Percentiles rank a stretch among this genome's conserved stretches.
Evolutionary conservation across 805 yeast genomes (phyloP).

Genomic region (Wickerhamia fluorescens): DNA sequence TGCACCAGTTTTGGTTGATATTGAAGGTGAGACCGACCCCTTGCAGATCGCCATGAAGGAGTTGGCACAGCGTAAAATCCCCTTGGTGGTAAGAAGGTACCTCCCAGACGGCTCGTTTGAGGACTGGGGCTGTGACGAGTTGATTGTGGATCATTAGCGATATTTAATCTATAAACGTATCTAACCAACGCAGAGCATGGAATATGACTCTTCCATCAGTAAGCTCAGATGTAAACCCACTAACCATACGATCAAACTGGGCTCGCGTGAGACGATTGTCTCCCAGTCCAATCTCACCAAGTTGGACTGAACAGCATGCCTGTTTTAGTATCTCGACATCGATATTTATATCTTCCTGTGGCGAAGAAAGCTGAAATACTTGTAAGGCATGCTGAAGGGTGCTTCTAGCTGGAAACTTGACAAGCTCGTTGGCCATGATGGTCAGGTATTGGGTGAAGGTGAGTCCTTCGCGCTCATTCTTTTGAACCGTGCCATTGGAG

Average conservation of each 20-base stretch:
- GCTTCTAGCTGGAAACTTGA: conserved; percentile 45
- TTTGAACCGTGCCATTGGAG: too few species aligned
- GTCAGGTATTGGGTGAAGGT: conserved; percentile 63
- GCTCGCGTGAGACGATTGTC: conserved; percentile 33
- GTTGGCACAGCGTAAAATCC: conserved; percentile 88
- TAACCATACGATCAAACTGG: conserved; percentile 46
- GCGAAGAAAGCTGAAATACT: conserved; percentile 35
- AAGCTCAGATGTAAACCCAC: conserved; percentile 49
- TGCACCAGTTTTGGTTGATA: conserved; percentile 96
- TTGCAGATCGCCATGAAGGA: conserved; percentile 97
- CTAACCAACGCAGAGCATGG: conserved; percentile 56
- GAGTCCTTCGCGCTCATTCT: conserved; percentile 23
- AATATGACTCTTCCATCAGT: conserved; percentile 55
- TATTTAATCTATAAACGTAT: too few species aligned
- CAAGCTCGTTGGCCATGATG: conserved; percentile 50
- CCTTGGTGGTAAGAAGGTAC: conserved; percentile 90
- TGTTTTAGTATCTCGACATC: conserved; percentile 43
- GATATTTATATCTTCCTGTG: conserved; percentile 33
- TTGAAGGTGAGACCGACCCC: conserved; percentile 99
- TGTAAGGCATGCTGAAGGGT: conserved; percentile 51
- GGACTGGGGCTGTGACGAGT: conserved; percentile 98
- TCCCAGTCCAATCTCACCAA: conserved; percentile 41
- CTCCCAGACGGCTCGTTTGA: conserved; percentile 95
- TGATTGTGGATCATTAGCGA: conserved; percentile 73
- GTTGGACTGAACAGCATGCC: conserved; percentile 39